A percentile compares a stretch with the other conserved stretches of the same genome.
Evolutionary conservation across 2,329 filamentous ascomycete species (phyloP).

Genomic region (Emergomyces orientalis): DNA sequence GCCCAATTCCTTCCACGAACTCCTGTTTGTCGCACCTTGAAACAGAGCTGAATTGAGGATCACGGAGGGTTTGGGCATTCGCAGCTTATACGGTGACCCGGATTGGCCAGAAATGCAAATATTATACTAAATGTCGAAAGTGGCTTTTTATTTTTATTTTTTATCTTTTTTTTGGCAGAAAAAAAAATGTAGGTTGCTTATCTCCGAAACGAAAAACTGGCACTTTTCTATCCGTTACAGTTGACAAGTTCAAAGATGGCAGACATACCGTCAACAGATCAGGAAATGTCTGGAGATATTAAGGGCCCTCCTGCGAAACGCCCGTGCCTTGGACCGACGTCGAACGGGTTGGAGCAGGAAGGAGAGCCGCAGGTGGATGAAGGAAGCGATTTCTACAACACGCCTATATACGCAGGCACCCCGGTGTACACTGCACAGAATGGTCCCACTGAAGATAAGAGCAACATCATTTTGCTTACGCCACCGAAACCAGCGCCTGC

Average conservation of each 20-base stretch:
- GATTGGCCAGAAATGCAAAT: background rate
- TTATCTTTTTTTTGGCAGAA: background rate
- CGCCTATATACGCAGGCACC: slow-evolving; percentile 25
- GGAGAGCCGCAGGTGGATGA: slow-evolving; percentile 24
- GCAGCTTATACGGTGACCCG: slow-evolving; percentile 1
- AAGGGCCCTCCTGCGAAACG: slow-evolving; percentile 19
- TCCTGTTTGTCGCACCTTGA: background rate
- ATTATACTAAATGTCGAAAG: too few relatives aligned
- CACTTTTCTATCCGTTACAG: background rate
- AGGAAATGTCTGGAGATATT: background rate
- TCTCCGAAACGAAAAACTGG: background rate
- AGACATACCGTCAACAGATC: slow-evolving; percentile 5
- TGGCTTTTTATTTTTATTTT: background rate
- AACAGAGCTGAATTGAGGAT: background rate
- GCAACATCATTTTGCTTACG: slow-evolving; percentile 4
- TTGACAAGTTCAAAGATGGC: slow-evolving; percentile 2
- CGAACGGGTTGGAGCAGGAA: slow-evolving; percentile 15
- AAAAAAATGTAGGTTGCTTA: background rate
- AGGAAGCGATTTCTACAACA: slow-evolving; percentile 37
- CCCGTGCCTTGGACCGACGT: slow-evolving; percentile 24
- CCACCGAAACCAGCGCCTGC: slow-evolving; percentile 17
- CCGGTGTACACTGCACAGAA: slow-evolving; percentile 18
- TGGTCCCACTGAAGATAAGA: slow-evolving; percentile 11
- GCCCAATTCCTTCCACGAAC: background rate
- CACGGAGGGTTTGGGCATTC: background rate